phyloP scores from a whole-genome alignment of 176 grass and related monocot species.

The Otatea glauca region DNA sequence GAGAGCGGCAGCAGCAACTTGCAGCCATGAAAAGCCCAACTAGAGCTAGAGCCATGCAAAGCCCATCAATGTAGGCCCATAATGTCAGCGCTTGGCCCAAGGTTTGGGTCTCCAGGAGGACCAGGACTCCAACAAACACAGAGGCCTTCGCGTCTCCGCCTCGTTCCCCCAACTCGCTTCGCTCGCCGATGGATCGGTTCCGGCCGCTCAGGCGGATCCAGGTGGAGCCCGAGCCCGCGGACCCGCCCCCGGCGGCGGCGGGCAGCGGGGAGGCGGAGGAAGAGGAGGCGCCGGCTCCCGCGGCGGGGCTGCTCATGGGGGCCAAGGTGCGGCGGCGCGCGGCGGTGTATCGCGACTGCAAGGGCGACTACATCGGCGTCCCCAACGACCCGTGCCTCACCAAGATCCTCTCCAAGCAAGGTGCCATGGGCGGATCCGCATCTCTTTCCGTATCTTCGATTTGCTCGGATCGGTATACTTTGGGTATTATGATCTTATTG shows the following conservation, averaged over 20 bases:
- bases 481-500: background rate
- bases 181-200: slow-evolving; percentile 74
- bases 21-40: background rate
- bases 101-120: background rate
- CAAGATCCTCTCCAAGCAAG: slow-evolving; percentile 93
- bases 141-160: slow-evolving; percentile 6
- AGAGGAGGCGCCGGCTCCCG: slow-evolving; percentile 26
- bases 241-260: background rate
- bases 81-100: background rate
- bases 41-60: background rate
- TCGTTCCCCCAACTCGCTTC: slow-evolving; percentile 17
- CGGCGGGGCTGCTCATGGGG: slow-evolving; percentile 57
- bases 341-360: slow-evolving; percentile 63
- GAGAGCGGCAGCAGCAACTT: background rate
- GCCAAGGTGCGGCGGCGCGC: slow-evolving; percentile 75
- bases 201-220: slow-evolving; percentile 63
- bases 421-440: background rate
- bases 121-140: no score
- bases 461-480: background rate
- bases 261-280: slow-evolving; percentile 7
- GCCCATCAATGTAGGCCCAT: background rate
- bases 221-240: slow-evolving; percentile 50
- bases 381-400: slow-evolving; percentile 71
- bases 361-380: slow-evolving; percentile 88
- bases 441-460: background rate